These are phyloP conservation scores for Silene conica DNA, from an alignment of 148 eudicot genomes.

Conservation along the genomic window DNA sequence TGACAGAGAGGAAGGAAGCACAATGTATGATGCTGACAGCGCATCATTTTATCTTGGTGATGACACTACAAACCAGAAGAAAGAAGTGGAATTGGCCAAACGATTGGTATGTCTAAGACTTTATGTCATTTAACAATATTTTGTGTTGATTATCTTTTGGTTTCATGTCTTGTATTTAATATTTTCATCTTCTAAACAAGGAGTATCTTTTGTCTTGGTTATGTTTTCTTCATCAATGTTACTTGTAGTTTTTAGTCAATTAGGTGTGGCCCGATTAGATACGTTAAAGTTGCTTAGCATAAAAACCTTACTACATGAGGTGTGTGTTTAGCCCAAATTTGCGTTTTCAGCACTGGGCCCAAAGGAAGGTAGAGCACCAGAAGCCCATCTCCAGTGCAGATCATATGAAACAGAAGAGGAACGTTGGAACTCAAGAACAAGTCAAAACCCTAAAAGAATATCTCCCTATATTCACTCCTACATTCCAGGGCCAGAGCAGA, in stretches of 20 bases:
- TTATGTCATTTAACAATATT: background rate
- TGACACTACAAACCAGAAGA: conserved; percentile 74
- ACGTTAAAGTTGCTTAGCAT: background rate
- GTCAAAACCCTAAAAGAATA: too few species aligned
- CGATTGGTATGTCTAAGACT: conserved; percentile 52
- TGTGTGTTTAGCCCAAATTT: too few species aligned
- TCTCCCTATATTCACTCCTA: too few species aligned
- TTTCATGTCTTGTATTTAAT: background rate
- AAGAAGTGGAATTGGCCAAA: conserved; percentile 77
- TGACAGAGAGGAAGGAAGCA: conserved; percentile 91
- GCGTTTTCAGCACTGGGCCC: too few species aligned
- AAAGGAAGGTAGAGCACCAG: too few species aligned
- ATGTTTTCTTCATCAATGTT: background rate
- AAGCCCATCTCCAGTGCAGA: too few species aligned
- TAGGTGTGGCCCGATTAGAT: background rate
- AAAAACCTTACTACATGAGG: background rate
- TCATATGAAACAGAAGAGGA: too few species aligned
- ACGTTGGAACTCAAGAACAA: too few species aligned
- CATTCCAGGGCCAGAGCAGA: too few species aligned
- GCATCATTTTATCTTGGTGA: conserved; percentile 80
- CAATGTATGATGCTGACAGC: conserved; percentile 58
- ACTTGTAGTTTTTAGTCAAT: background rate
- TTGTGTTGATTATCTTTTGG: conserved; percentile 4
- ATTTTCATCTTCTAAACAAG: background rate
- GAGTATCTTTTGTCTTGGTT: background rate